These are phyloP conservation scores for Curvularia lunata DNA, from an alignment of 2,329 filamentous ascomycete genomes.

Conservation along the genomic window DNA sequence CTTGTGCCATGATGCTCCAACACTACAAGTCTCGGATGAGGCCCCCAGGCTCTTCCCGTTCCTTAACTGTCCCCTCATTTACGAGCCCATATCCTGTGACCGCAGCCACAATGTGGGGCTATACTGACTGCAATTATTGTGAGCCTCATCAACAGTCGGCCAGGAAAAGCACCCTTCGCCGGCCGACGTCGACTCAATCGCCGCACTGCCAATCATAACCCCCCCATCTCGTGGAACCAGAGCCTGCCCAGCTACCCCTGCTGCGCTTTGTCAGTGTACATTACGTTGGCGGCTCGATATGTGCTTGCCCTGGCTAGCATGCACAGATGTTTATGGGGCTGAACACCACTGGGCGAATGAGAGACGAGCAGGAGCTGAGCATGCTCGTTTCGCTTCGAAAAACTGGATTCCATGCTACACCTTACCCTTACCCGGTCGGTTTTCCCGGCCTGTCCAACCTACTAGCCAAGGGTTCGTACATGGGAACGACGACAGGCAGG, in stretches of 20 bases:
- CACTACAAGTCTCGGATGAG: conserved; percentile 15
- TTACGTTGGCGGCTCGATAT: background rate
- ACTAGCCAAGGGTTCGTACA: conserved; percentile 13
- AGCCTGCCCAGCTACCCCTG: background rate
- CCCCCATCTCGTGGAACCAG: background rate
- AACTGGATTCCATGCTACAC: conserved; percentile 7
- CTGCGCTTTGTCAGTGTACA: background rate
- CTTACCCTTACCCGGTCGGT: background rate
- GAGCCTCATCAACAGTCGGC: background rate
- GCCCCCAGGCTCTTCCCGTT: conserved; percentile 5
- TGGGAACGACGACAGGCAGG: conserved; percentile 3
- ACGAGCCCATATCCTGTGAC: conserved; percentile 8
- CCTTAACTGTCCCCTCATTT: background rate
- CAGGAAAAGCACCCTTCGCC: background rate
- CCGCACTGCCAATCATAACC: background rate
- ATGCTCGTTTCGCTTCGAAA: conserved; percentile 5
- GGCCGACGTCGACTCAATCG: background rate
- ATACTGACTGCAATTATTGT: conserved; percentile 5
- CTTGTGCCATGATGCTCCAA: conserved; percentile 13
- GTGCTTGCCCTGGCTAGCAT: background rate
- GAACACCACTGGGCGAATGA: background rate
- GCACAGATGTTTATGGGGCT: conserved; percentile 8
- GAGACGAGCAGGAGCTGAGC: background rate
- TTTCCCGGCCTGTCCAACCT: conserved; percentile 13
- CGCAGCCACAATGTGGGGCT: conserved; percentile 4